These are phyloP conservation scores for Dichotomopilus funicola DNA, from an alignment of 2,329 filamentous ascomycete genomes.

Conservation along the genomic window DNA sequence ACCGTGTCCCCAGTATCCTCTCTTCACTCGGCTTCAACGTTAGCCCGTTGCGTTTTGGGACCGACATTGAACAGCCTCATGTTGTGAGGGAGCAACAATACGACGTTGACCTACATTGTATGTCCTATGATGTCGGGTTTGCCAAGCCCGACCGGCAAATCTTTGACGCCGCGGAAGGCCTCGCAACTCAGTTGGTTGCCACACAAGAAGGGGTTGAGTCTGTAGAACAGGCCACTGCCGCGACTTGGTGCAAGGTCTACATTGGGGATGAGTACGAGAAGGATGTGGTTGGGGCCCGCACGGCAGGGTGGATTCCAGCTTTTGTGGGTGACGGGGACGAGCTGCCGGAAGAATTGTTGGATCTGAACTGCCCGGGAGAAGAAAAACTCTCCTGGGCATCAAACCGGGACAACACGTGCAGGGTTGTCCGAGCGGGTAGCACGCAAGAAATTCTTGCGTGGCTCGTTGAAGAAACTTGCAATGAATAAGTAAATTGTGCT, in stretches of 20 bases:
- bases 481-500: no score
- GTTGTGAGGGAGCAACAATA: conserved; percentile 2
- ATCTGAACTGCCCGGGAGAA: neutral
- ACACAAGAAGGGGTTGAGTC: neutral
- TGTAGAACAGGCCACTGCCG: neutral
- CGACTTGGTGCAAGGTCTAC: conserved; percentile 15
- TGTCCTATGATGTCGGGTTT: conserved; percentile 56
- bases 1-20: conserved; percentile 49
- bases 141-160: conserved; percentile 53
- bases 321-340: conserved; percentile 1
- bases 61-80: neutral
- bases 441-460: neutral
- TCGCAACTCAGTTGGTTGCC: conserved; percentile 25
- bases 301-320: conserved; percentile 16
- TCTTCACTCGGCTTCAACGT: conserved; percentile 46
- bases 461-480: neutral
- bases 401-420: no score
- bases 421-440: neutral
- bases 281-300: conserved; percentile 10
- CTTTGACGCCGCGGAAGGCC: conserved; percentile 46
- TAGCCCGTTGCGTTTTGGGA: conserved; percentile 31
- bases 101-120: conserved; percentile 49
- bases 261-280: conserved; percentile 18
- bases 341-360: neutral
- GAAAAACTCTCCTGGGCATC: no score